Evolutionary conservation across 495 filamentous ascomycete genomes (phyloP).

Genomic region (Penicillium salamii): DNA sequence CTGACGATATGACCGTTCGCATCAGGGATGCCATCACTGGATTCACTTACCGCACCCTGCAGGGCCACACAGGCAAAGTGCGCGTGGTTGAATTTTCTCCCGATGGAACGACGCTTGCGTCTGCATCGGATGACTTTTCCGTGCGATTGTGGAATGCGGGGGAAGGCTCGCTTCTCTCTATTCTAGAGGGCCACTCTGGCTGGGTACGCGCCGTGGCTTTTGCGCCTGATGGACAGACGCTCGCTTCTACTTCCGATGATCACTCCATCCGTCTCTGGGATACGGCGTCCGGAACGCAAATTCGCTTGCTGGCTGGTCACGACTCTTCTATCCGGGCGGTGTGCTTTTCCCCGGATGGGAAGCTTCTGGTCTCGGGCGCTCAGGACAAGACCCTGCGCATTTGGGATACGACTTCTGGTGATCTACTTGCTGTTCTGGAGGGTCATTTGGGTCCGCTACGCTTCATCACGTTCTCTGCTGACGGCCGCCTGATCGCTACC

Average conservation of each 20-base stretch:
- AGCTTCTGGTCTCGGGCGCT: constrained; percentile 12
- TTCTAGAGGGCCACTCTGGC: constrained; percentile 9
- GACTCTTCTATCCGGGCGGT: constrained; percentile 2
- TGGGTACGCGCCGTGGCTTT: constrained; percentile 14
- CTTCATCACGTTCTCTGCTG: neutral
- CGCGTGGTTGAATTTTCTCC: constrained; percentile 7
- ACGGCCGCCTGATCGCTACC: neutral
- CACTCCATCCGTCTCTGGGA: constrained; percentile 17
- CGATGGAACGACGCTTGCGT: constrained; percentile 4
- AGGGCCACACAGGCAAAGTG: constrained; percentile 8
- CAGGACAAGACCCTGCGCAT: constrained; percentile 15
- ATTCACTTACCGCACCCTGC: constrained; percentile 8
- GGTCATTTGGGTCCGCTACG: constrained; percentile 5
- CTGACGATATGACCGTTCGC: constrained; percentile 7
- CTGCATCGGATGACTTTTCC: constrained; percentile 5
- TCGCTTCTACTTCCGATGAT: constrained; percentile 16
- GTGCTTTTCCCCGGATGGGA: constrained; percentile 14
- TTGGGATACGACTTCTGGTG: constrained; percentile 16
- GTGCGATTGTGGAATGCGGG: constrained; percentile 5
- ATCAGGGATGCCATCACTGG: constrained; percentile 8
- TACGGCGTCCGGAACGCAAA: constrained; percentile 5
- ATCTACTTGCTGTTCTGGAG: neutral
- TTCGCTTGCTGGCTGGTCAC: neutral
- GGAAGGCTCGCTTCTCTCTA: neutral
- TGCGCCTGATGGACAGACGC: constrained; percentile 14